Evolutionary conservation across 2,329 filamentous ascomycete species (phyloP).

Genomic region (Metarhizium brunneum): DNA sequence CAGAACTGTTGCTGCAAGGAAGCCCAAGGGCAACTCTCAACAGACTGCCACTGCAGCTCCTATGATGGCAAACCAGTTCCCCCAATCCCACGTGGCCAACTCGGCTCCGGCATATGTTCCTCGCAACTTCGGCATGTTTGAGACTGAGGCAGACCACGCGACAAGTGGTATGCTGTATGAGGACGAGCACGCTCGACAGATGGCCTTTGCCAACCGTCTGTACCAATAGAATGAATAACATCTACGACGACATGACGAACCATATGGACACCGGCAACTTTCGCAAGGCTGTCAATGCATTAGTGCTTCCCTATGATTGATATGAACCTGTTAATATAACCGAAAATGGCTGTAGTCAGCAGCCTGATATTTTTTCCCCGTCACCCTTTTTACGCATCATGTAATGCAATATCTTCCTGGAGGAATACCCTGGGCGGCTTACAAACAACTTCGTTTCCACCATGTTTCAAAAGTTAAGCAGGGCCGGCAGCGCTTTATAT

Average conservation of each 20-base stretch:
- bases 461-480: conserved; percentile 1
- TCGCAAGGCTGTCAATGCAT: neutral
- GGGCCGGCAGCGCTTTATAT: conserved; percentile 4
- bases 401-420: neutral
- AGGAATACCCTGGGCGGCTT: neutral
- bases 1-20: conserved; percentile 46
- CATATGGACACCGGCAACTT: neutral
- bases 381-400: neutral
- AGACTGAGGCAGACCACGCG: conserved; percentile 29
- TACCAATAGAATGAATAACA: conserved; percentile 22
- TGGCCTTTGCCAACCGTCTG: conserved; percentile 34
- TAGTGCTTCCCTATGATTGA: conserved; percentile 1
- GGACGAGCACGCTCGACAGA: conserved; percentile 30
- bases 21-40: conserved; percentile 17
- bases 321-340: neutral
- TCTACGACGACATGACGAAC: conserved; percentile 8
- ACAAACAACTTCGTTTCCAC: neutral
- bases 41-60: conserved; percentile 15
- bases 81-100: conserved; percentile 16
- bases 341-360: neutral
- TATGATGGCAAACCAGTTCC: conserved; percentile 17
- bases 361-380: neutral
- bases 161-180: conserved; percentile 32
- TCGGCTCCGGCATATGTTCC: conserved; percentile 22
- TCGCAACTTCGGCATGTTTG: conserved; percentile 34